A percentile compares a stretch with the other conserved stretches of the same genome.
Evolutionary conservation across 495 filamentous ascomycete species (phyloP).

Genomic region (Xylaria acuta): DNA sequence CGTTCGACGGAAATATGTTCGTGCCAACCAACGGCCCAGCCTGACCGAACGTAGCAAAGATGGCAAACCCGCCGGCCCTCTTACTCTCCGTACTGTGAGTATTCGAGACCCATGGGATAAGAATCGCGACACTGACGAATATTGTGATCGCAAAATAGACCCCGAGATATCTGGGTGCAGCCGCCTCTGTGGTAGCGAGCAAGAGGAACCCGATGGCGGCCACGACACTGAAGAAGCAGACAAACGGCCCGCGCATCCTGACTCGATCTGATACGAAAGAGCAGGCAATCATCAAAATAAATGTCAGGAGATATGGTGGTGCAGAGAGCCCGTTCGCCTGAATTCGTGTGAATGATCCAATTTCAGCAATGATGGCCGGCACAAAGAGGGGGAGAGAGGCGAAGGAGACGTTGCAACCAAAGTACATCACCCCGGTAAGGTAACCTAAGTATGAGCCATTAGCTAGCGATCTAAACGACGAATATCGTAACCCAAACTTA

Average conservation of each 20-base stretch:
- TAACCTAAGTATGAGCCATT: slow-evolving; percentile 24
- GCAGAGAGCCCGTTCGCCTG: slow-evolving; percentile 61
- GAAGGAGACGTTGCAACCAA: slow-evolving; percentile 66
- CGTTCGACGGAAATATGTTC: slow-evolving; percentile 36
- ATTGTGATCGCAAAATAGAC: slow-evolving; percentile 40
- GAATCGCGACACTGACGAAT: slow-evolving; percentile 35
- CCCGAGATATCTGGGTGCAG: slow-evolving; percentile 37
- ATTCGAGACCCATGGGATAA: slow-evolving; percentile 38
- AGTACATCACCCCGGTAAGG: slow-evolving; percentile 55
- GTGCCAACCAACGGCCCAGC: slow-evolving; percentile 35
- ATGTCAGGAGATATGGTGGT: slow-evolving; percentile 63
- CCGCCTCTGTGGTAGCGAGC: slow-evolving; percentile 36
- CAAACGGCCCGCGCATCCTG: slow-evolving; percentile 56
- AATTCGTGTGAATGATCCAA: slow-evolving; percentile 35
- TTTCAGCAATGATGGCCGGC: slow-evolving; percentile 64
- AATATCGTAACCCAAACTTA: background rate
- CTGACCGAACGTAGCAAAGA: slow-evolving; percentile 32
- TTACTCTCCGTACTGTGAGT: slow-evolving; percentile 38
- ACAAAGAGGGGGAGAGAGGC: slow-evolving; percentile 66
- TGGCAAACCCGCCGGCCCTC: slow-evolving; percentile 35
- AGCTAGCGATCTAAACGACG: background rate
- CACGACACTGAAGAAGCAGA: slow-evolving; percentile 55
- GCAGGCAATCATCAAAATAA: slow-evolving; percentile 57
- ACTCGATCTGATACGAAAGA: slow-evolving; percentile 58
- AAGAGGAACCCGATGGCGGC: slow-evolving; percentile 42